phyloP scores from a whole-genome alignment of 1,139 yeast species.

The Pichia sp. region DNA sequence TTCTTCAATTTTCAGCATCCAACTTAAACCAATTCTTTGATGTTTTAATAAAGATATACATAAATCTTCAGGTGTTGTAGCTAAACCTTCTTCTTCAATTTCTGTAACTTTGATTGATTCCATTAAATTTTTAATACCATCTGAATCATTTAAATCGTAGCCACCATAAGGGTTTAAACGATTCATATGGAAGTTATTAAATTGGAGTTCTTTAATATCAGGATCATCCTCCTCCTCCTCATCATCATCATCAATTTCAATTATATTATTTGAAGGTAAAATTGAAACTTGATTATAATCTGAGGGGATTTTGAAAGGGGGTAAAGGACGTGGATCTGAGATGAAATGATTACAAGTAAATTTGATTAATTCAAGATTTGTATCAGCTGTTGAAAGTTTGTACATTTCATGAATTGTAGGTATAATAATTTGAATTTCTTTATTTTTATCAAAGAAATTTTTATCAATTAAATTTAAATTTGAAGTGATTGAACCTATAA shows the following conservation, averaged over 20 bases:
- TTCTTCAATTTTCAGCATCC: slow-evolving; percentile 71
- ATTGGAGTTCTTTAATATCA: no score
- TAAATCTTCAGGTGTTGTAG: slow-evolving; percentile 64
- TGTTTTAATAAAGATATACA: slow-evolving; percentile 66
- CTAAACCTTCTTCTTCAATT: slow-evolving; percentile 40
- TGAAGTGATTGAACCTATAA: not conserved
- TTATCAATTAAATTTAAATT: not conserved
- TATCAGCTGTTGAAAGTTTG: slow-evolving; percentile 5
- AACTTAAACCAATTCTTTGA: slow-evolving; percentile 76
- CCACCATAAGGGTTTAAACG: slow-evolving; percentile 4
- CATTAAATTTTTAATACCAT: slow-evolving; percentile 46
- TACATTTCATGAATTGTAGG: slow-evolving; percentile 11
- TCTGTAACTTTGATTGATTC: slow-evolving; percentile 64
- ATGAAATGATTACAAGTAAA: not conserved
- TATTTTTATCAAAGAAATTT: not conserved
- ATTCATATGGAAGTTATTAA: not conserved
- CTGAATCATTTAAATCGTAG: slow-evolving; percentile 28
- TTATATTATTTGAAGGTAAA: no score
- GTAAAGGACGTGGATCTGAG: not conserved
- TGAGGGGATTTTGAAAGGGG: not conserved
- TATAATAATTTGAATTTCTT: slow-evolving; percentile 8
- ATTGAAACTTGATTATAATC: not conserved
- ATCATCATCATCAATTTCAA: no score
- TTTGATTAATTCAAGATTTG: not conserved
- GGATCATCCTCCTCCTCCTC: no score